Evolutionary conservation across 768 basidiomycete species (phyloP), one percentile per base, ranked within the genome.

Genomic region (Lactifluus piperatus): DNA sequence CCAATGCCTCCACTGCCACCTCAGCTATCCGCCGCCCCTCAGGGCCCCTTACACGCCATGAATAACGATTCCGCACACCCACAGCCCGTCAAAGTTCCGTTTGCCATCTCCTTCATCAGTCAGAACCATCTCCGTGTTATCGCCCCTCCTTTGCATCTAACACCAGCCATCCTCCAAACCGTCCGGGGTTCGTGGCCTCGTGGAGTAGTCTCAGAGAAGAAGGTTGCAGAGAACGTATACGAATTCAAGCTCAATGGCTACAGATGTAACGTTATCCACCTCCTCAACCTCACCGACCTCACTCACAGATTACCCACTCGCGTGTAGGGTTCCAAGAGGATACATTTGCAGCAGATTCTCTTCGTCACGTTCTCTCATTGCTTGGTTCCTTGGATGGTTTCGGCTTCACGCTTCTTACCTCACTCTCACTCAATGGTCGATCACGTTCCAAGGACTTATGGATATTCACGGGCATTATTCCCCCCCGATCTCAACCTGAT

Each of bases 181-280:
- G 85, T 90, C 20, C 79, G 88, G 57, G 79, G 77, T 22, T 80
- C 88, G 34, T 90, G 88, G 88, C 88, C 88, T 18, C 78, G 86
- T 64, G 88, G 88, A 18, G 85, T 90, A 10, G 81, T 85, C 8
- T 82, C 83, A 0, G 88, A 90, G 70, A 87, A 83, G 75, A 89
- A 86, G 65, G 76, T 88, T 2, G 84, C 80, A 4, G 81, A 85
- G 27, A 80, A 80, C 56, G 80, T 82, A 7, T 90, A 81, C 68
- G 88, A 90, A 69, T 90, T 90, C 72, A 89, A 86, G 70, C 74
- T 90, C 52, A 88, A 87, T 66, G 88, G 88, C 24, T 90, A 90
- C 68, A 83, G 79, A 74, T 88, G 88, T 88, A 68, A 54, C 81
- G 72, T 58, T 51, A 37, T 51, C 62, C 58, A 54, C 56, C 30